Percentiles rank a stretch among this genome's conserved stretches.
phyloP scores from a whole-genome alignment of 352 stramenopile species.

The Globisporangium ultimum region DNA sequence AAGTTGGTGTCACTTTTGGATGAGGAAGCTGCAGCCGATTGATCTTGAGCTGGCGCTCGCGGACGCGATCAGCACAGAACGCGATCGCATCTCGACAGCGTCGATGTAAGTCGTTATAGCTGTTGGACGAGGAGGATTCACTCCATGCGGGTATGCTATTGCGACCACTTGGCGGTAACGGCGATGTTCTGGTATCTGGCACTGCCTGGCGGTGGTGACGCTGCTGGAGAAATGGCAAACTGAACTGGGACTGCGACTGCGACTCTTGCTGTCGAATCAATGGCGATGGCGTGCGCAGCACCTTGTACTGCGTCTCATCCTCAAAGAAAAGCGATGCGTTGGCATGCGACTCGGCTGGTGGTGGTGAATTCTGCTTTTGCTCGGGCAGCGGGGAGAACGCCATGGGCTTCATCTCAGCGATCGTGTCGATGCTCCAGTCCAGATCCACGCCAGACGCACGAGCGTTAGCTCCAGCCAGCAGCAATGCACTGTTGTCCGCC shows the following conservation, averaged over 20 bases:
- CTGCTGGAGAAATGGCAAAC: neutral
- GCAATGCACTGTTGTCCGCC: neutral
- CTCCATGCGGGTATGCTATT: neutral
- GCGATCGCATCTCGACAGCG: constrained; percentile 38
- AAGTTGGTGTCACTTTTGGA: neutral
- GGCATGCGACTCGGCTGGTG: constrained; percentile 3
- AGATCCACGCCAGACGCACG: constrained; percentile 17
- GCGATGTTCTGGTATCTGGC: neutral
- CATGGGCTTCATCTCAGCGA: constrained; percentile 54
- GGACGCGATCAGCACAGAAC: constrained; percentile 31
- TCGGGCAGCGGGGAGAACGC: constrained; percentile 43
- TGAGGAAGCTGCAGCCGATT: constrained; percentile 30
- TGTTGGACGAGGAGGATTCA: constrained; percentile 1
- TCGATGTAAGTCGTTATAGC: constrained; percentile 27
- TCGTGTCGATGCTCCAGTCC: constrained; percentile 70
- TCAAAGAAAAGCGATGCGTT: constrained; percentile 39
- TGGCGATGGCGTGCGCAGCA: constrained; percentile 37
- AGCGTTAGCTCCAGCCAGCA: neutral
- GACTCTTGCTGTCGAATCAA: constrained; percentile 19
- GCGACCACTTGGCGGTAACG: neutral
- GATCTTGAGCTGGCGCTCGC: constrained; percentile 39
- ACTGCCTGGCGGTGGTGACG: neutral
- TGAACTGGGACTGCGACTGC: constrained; percentile 1
- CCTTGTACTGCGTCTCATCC: constrained; percentile 39
- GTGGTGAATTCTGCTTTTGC: constrained; percentile 23